phyloP scores from a whole-genome alignment of 148 eudicot genomes.

The Limonium bicolor region DNA sequence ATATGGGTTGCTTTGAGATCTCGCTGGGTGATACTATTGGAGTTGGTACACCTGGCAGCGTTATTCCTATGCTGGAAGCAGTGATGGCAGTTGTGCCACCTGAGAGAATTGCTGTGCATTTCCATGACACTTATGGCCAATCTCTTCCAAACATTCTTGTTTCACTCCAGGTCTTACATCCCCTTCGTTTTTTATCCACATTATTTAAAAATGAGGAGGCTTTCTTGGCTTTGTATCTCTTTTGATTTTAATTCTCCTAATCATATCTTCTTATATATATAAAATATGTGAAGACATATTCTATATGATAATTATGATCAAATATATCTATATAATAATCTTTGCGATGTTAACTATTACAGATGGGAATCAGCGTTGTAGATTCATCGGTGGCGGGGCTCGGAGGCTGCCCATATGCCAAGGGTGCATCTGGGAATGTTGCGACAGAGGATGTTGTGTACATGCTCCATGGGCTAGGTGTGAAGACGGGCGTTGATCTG shows the following conservation, averaged over 20 bases:
- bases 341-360: too few relatives aligned
- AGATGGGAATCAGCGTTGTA: slow-evolving; percentile 52
- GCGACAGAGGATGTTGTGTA: slow-evolving; percentile 69
- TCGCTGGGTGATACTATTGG: slow-evolving; percentile 91
- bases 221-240: neutral
- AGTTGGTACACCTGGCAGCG: slow-evolving; percentile 84
- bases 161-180: slow-evolving; percentile 51
- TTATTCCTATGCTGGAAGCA: slow-evolving; percentile 59
- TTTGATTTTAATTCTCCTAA: too few relatives aligned
- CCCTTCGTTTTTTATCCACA: neutral
- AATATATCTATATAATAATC: too few relatives aligned
- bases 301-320: too few relatives aligned
- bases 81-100: slow-evolving; percentile 44
- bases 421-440: slow-evolving; percentile 68
- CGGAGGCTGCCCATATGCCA: slow-evolving; percentile 71
- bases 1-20: slow-evolving; percentile 95
- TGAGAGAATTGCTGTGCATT: slow-evolving; percentile 55
- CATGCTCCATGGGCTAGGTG: slow-evolving; percentile 68
- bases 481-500: slow-evolving; percentile 38
- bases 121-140: slow-evolving; percentile 68
- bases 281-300: too few relatives aligned
- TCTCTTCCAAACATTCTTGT: slow-evolving; percentile 53
- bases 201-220: too few relatives aligned
- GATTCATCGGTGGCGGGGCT: slow-evolving; percentile 61
- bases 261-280: too few relatives aligned